These are phyloP conservation scores for Pugionium dolabratum DNA, from an alignment of 345 rosid genomes.

Conservation along the genomic window DNA sequence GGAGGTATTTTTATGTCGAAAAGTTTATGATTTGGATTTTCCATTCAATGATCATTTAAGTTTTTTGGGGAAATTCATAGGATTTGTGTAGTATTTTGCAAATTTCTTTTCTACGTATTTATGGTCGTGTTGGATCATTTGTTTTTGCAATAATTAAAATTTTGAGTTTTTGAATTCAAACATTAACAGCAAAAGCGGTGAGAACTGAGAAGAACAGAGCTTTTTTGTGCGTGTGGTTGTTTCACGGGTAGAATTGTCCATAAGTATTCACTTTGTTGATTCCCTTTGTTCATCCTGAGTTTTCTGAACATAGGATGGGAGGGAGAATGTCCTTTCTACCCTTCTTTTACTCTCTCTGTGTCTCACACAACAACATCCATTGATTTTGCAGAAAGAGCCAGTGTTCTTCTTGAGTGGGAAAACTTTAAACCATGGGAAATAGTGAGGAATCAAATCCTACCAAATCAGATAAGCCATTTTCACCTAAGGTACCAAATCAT, in stretches of 20 bases:
- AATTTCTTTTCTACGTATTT: no score
- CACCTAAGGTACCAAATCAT: constrained; percentile 54
- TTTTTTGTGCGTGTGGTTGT: constrained; percentile 31
- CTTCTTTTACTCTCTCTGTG: constrained; percentile 8
- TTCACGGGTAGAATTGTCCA: constrained; percentile 51
- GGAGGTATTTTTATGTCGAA: no score
- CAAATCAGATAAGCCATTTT: constrained; percentile 63
- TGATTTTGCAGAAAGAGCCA: constrained; percentile 20
- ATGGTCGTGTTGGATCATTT: no score
- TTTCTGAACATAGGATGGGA: not conserved
- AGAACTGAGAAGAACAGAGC: constrained; percentile 17
- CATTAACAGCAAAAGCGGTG: constrained; percentile 17
- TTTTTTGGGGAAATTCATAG: no score
- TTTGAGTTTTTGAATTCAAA: not conserved
- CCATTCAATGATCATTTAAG: no score
- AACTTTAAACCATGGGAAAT: constrained; percentile 54
- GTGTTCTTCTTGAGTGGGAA: constrained; percentile 21
- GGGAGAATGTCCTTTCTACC: constrained; percentile 44
- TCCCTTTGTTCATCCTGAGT: constrained; percentile 25
- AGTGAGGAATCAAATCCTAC: constrained; percentile 67
- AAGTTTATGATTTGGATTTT: no score
- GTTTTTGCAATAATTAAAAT: not conserved
- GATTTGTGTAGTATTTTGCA: no score
- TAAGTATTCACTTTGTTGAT: constrained; percentile 17
- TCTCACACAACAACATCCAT: constrained; percentile 8